phyloP scores from a whole-genome alignment of 345 rosid genomes.

The Populus ilicifolia region DNA sequence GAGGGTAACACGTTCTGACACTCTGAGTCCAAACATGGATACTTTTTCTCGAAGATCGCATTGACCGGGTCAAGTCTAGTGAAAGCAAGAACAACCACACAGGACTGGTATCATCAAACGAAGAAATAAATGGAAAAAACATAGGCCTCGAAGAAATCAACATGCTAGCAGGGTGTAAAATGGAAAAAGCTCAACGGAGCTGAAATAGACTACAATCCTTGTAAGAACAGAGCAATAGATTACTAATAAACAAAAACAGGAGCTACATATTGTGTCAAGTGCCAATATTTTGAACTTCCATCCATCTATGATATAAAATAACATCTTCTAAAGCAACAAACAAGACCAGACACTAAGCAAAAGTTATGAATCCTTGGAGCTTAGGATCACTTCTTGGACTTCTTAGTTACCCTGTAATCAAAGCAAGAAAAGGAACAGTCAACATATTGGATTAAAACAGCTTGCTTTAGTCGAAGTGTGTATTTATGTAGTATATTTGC shows the following conservation, averaged over 20 bases:
- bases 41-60: no score
- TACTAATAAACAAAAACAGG: not conserved
- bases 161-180: not conserved
- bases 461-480: no score
- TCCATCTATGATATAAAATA: slow-evolving; percentile 1
- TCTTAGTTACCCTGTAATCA: slow-evolving; percentile 15
- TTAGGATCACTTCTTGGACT: slow-evolving; percentile 19
- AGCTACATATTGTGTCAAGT: not conserved
- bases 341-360: not conserved
- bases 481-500: not conserved
- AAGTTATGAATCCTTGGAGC: not conserved
- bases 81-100: no score
- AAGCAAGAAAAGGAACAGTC: not conserved
- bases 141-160: no score
- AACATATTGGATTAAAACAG: not conserved
- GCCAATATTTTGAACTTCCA: slow-evolving; percentile 2
- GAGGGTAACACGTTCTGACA: no score
- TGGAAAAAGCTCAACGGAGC: not conserved
- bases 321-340: slow-evolving; percentile 4
- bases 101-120: no score
- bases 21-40: no score
- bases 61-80: no score
- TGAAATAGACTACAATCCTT: not conserved
- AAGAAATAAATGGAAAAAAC: no score
- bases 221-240: not conserved